Conservation (phyloP, 331 rosid species). For the Acacia concinna region DNA sequence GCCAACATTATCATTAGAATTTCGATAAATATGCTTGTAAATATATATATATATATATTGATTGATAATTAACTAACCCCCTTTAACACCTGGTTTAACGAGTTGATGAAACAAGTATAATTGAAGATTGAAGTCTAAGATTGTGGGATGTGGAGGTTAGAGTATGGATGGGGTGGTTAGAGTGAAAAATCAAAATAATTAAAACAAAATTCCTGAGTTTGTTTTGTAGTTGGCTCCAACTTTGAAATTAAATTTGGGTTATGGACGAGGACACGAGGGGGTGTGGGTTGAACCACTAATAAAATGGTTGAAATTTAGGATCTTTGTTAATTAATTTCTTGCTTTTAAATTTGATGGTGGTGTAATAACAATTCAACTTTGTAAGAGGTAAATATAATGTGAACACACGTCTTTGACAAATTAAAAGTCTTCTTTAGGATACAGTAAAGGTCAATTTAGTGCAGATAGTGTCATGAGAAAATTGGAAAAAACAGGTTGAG, state of each 20-base stretch:
- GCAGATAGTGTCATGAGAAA: not conserved
- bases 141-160: constrained; percentile 11
- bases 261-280: not conserved
- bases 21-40: not conserved
- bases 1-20: not conserved
- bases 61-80: not conserved
- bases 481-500: not conserved
- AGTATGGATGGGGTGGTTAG: constrained; percentile 41
- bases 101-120: not conserved
- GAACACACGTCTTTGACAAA: constrained; percentile 35
- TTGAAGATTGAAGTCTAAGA: not conserved
- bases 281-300: constrained; percentile 65
- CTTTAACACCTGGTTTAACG: not conserved
- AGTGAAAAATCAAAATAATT: constrained; percentile 31
- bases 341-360: not conserved
- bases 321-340: not conserved
- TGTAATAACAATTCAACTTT: not conserved
- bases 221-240: constrained; percentile 30
- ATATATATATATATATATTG: not conserved
- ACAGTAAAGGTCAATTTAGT: constrained; percentile 29
- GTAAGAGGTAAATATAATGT: constrained; percentile 18
- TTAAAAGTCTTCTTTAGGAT: constrained; percentile 29
- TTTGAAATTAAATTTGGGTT: constrained; percentile 18
- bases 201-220: constrained; percentile 41
- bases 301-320: constrained; percentile 45